Conservation (phyloP, 805 yeast genomes). For the Lipomyces sp. region DNA sequence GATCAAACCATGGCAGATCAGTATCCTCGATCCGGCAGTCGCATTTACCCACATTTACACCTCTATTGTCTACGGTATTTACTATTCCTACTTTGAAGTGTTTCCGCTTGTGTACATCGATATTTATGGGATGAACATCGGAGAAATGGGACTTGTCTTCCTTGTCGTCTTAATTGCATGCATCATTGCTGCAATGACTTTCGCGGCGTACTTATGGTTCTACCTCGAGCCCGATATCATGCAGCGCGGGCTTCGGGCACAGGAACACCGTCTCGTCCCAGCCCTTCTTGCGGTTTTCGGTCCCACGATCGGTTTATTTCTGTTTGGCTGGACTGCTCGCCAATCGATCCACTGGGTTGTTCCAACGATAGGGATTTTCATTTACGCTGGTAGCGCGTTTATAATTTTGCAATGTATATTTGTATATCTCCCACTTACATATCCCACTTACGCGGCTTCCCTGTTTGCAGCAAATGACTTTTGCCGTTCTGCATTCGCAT, state of each 20-base stretch:
- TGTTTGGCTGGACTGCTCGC: constrained; percentile 58
- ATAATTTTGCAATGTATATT: too few relatives aligned
- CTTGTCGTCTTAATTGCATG: constrained; percentile 56
- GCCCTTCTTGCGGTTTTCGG: constrained; percentile 46
- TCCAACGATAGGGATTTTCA: constrained; percentile 52
- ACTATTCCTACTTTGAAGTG: constrained; percentile 64
- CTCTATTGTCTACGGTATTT: constrained; percentile 57
- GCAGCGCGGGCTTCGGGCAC: constrained; percentile 46
- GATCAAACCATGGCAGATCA: constrained; percentile 52
- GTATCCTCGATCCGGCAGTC: constrained; percentile 59
- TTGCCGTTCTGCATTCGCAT: too few relatives aligned
- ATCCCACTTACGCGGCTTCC: too few relatives aligned
- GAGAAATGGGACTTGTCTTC: constrained; percentile 56
- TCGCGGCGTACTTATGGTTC: constrained; percentile 18
- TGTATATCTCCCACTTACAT: too few relatives aligned
- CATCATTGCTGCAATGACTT: constrained; percentile 46
- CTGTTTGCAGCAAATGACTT: too few relatives aligned
- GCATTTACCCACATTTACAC: constrained; percentile 57
- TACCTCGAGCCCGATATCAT: constrained; percentile 45
- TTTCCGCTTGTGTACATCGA: constrained; percentile 61
- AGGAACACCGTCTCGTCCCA: constrained; percentile 57
- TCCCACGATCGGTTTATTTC: constrained; percentile 52
- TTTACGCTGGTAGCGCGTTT: constrained; percentile 43
- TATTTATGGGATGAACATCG: constrained; percentile 53
- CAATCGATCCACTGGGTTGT: constrained; percentile 55